These are phyloP conservation scores for Hemisphaericaspora lyxosophila DNA, from an alignment of 1,139 yeast genomes.

Conservation along the genomic window DNA sequence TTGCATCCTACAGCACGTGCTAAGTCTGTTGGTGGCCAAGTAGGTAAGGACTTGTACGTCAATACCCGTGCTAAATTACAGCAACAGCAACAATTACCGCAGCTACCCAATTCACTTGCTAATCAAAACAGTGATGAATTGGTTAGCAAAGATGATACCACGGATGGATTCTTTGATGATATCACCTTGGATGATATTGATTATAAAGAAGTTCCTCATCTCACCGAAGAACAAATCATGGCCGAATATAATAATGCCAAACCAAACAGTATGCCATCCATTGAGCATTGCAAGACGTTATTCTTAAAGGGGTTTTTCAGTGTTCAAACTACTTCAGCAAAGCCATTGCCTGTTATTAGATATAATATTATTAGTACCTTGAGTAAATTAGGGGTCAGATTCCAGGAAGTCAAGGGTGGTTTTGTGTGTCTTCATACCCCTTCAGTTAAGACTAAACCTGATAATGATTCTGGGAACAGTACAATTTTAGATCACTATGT, in stretches of 20 bases:
- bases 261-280: slow-evolving; percentile 85
- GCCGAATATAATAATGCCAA: slow-evolving; percentile 70
- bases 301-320: slow-evolving; percentile 93
- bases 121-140: slow-evolving; percentile 46
- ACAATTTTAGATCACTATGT: slow-evolving; percentile 8
- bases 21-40: slow-evolving; percentile 78
- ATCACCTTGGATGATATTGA: slow-evolving; percentile 51
- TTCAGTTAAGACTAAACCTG: slow-evolving; percentile 29
- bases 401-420: slow-evolving; percentile 91
- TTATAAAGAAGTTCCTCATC: slow-evolving; percentile 35
- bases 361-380: slow-evolving; percentile 80
- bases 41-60: slow-evolving; percentile 57
- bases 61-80: slow-evolving; percentile 18
- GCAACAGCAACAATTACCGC: slow-evolving; percentile 37
- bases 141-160: slow-evolving; percentile 28
- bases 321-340: slow-evolving; percentile 93
- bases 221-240: slow-evolving; percentile 64
- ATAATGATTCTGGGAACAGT: slow-evolving; percentile 18
- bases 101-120: slow-evolving; percentile 49
- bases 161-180: slow-evolving; percentile 66
- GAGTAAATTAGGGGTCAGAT: slow-evolving; percentile 74
- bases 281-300: slow-evolving; percentile 87
- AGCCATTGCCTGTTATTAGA: slow-evolving; percentile 85
- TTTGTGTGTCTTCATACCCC: slow-evolving; percentile 80
- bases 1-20: slow-evolving; percentile 87